Evolutionary conservation across 2,329 filamentous ascomycete genomes (phyloP), one percentile per base, ranked within the genome.

Genomic region (Colletotrichum zoysiae): DNA sequence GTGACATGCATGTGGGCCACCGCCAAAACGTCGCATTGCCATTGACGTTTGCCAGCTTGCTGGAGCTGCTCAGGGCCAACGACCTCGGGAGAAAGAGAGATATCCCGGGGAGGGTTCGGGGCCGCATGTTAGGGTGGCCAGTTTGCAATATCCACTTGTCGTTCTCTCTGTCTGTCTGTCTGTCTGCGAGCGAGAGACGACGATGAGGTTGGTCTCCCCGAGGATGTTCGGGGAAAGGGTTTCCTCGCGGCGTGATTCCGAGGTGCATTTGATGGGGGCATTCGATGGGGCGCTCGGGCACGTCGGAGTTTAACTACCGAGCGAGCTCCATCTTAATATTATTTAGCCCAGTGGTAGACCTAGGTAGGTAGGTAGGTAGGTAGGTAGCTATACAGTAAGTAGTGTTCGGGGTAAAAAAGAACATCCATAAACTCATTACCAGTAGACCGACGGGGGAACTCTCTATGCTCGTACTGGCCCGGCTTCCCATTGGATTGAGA

Each of bases 61-160:
- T 46, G 48, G n/a, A 46, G 62, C 62, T 11, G 7, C 44, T 60
- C 51, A n/a, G 53, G 61, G 30, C 50, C 23, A 64, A 53, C 9
- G 26, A 33, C 23, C 46, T 53, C 33, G 18, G 38, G 48, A 55
- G 30, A 14, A 64, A 33, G 60, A 61, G 59, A 40, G 40, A 30
- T 23, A 66, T 66, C 55, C 55, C 48, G 55, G 67, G 38, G 46
- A 60, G 55, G 44, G 40, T 50, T 40, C 5, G 63, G 53, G 53
- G 53, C n/a, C 62, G 55, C 67, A 70, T 70, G 30, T 8, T 48
- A 20, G 20, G 20, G 9, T 20, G 18, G 44, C 7, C 20, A 33
- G 55, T 33, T 33, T 51, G 42, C 18, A 30, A n/a, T 38, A 48
- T 53, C 60, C 18, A 42, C n/a, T 20, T 35, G 9, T 56, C 9